Evolutionary conservation across 2,329 filamentous ascomycete species (phyloP).

Genomic region (Phialemoniopsis sp.): DNA sequence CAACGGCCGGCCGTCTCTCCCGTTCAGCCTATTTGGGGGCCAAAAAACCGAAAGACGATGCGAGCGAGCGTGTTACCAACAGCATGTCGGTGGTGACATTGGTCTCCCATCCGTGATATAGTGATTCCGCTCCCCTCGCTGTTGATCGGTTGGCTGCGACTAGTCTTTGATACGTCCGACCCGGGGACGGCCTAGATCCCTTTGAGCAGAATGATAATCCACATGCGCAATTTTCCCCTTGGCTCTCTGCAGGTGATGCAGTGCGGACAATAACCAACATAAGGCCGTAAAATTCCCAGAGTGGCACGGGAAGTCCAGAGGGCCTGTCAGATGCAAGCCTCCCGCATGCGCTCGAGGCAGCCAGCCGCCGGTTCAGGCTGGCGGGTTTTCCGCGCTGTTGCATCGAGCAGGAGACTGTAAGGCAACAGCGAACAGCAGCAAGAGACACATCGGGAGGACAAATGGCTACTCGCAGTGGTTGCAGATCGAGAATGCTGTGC

Average conservation of each 20-base stretch:
- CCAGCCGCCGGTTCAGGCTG: background rate
- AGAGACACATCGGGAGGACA: background rate
- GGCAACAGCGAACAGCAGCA: background rate
- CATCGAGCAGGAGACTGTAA: no score
- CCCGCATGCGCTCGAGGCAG: background rate
- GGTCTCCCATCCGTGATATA: background rate
- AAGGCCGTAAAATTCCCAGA: no score
- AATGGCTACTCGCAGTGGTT: background rate
- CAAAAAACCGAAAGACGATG: background rate
- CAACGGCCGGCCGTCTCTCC: constrained; percentile 1
- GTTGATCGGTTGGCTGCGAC: constrained; percentile 4
- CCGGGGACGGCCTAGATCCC: no score
- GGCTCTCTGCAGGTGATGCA: no score
- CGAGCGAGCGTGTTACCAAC: no score
- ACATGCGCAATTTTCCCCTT: no score
- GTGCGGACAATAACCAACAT: no score
- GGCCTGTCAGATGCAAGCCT: constrained; percentile 14
- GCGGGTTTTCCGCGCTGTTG: background rate
- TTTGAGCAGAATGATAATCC: no score
- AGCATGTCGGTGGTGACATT: no score
- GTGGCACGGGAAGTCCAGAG: no score
- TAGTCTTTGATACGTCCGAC: no score
- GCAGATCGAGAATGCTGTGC: background rate
- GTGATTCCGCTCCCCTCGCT: background rate
- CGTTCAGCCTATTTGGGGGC: constrained; percentile 5